Evolutionary conservation across 192 early-diverging fungal genomes (phyloP).

Genomic region (Coemansia reversa): DNA sequence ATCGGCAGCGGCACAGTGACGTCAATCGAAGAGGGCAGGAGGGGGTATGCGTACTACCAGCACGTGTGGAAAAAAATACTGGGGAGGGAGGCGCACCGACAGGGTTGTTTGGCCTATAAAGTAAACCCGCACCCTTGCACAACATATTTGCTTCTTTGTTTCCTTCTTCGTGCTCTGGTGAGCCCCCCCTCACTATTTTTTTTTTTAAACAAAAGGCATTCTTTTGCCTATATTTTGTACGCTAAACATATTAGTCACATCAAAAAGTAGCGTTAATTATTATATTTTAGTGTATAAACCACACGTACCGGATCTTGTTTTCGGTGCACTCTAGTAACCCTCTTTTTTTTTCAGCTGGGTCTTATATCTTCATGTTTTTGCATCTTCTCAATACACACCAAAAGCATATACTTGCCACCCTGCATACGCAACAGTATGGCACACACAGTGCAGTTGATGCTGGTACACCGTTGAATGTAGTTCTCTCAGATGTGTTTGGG

Average conservation of each 20-base stretch:
- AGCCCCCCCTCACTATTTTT: not conserved
- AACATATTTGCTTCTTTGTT: not conserved
- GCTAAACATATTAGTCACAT: not conserved
- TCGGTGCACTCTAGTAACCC: not conserved
- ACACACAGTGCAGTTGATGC: slow-evolving; percentile 1
- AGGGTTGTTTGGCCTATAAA: not conserved
- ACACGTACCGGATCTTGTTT: not conserved
- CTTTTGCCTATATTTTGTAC: not conserved
- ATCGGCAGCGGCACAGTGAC: not conserved
- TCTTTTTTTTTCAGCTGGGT: not conserved
- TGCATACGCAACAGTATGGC: slow-evolving; percentile 18
- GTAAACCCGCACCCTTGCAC: not conserved
- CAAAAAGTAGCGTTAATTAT: not conserved
- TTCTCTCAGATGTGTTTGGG: slow-evolving; percentile 43
- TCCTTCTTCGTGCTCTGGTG: not conserved
- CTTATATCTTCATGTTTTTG: slow-evolving; percentile 16
- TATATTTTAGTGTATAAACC: not conserved
- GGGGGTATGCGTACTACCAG: no score
- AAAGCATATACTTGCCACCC: slow-evolving; percentile 28
- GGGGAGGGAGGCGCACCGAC: not conserved
- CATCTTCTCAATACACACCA: slow-evolving; percentile 18
- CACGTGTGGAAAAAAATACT: not conserved
- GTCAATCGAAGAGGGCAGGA: not conserved
- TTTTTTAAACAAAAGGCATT: not conserved
- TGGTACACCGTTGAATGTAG: slow-evolving; percentile 13